phyloP scores from a whole-genome alignment of 108 stramenopile species.

The Stephanodiscus triporus region DNA sequence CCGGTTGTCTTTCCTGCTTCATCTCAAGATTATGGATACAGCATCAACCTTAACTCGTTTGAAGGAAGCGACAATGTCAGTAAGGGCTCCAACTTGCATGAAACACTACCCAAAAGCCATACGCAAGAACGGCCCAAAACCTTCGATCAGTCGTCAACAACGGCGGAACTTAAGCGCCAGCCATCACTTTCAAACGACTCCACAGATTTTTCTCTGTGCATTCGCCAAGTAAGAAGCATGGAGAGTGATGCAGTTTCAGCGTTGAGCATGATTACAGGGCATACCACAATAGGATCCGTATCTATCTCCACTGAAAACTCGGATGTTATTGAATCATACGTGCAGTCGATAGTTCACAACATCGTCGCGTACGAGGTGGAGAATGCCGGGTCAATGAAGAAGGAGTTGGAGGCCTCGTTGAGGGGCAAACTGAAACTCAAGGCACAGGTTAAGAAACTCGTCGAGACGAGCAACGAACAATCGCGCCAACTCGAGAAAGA shows the following conservation, averaged over 20 bases:
- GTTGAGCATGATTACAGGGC: background rate
- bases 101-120: background rate
- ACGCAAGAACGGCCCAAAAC: background rate
- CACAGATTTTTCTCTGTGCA: background rate
- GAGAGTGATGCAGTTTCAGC: background rate
- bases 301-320: background rate
- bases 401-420: slow-evolving; percentile 21
- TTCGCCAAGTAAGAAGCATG: background rate
- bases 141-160: background rate
- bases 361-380: slow-evolving; percentile 14
- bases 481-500: background rate
- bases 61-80: background rate
- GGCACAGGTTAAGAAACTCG: slow-evolving; percentile 20
- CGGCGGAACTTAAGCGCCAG: background rate
- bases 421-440: slow-evolving; percentile 15
- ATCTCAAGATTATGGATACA: background rate
- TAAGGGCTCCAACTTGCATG: background rate
- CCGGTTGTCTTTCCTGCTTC: background rate
- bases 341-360: slow-evolving; percentile 5
- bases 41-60: background rate
- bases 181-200: background rate
- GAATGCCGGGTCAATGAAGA: slow-evolving; percentile 22
- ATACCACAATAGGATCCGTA: background rate
- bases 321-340: slow-evolving; percentile 6
- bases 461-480: slow-evolving; percentile 15